These are phyloP conservation scores for Cladosporium oxysporum DNA, from an alignment of 2,329 filamentous ascomycete genomes.

Conservation along the genomic window DNA sequence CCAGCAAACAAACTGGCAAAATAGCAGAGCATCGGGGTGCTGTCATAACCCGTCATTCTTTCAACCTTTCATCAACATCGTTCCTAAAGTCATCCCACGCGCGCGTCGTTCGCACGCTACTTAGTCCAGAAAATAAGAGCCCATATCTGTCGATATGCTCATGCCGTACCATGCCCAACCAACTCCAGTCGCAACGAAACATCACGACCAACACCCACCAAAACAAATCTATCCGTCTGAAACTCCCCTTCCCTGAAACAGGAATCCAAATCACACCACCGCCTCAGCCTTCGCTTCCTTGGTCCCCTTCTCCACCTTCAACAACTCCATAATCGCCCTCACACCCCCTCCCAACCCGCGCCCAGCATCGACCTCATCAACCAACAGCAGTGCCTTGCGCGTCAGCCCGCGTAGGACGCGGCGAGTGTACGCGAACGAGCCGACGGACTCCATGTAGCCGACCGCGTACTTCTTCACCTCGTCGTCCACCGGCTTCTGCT, in stretches of 20 bases:
- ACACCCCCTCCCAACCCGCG: constrained; percentile 43
- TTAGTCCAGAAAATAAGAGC: neutral
- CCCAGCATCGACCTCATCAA: constrained; percentile 43
- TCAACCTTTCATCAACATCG: neutral
- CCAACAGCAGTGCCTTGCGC: constrained; percentile 45
- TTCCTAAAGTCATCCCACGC: neutral
- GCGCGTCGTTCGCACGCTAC: neutral
- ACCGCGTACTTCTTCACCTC: constrained; percentile 92
- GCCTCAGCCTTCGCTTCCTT: constrained; percentile 19
- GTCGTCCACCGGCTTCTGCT: constrained; percentile 82
- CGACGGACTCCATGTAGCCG: constrained; percentile 83
- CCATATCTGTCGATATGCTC: constrained; percentile 15
- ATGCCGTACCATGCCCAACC: neutral
- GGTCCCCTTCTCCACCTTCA: constrained; percentile 36
- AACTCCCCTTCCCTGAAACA: neutral
- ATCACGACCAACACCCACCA: neutral
- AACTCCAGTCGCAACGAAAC: neutral
- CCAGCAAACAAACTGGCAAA: constrained; percentile 6
- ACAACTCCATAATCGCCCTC: constrained; percentile 43
- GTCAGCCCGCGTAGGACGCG: constrained; percentile 54
- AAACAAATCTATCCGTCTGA: neutral
- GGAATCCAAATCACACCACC: constrained; percentile 4
- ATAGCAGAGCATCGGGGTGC: neutral
- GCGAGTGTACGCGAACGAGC: constrained; percentile 84
- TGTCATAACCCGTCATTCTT: neutral